Base-by-base conservation (phyloP, 768 basidiomycete species). In the Boletus speciosus region DNA sequence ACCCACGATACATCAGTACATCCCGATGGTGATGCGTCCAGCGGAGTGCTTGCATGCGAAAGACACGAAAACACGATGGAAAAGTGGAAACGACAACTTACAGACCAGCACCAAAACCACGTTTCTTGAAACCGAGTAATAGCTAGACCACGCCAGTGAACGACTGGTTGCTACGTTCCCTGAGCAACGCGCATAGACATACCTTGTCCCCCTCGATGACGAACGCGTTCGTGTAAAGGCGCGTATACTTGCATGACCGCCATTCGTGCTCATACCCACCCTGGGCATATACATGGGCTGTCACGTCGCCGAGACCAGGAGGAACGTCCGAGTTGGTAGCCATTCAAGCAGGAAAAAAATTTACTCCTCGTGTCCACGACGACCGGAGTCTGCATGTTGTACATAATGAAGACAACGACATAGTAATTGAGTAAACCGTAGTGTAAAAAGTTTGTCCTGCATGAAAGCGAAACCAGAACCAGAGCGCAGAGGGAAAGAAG, bases 121-220 rank as follows among this genome's bases (percentile, higher is more conserved):
- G 78, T 66, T 91, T 91, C 70, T 92, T 92, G 61, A 79, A 80
- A 4, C 90, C 90, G 9, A 92, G 77, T 15, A 92, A 70, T 14
- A 92, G 69, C 84, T 89, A 79, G 49, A 79, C 29, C 29, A 10
- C 8, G 7, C 21, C 36, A 27, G 10, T 55, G 34, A 44, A 32
- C 31, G 36, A 27, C 15, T 21, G 40, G 25, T 44, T 16, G 31
- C 39, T 7, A n/a, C 5, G 21, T 14, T 35, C 27, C 15, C 21
- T 16, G n/a, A 8, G 19, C 29, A 9, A 27, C 7, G 21, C 6
- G 43, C 19, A 15, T 5, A 39, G 42, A 36, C 59, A 37, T 47
- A 81, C 81, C 71, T 80, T 80, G 45, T 73, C 70, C 44, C 77
- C 74, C 23, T 83, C 71, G 10, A 84, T 65, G 47, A 90, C 72